Base-by-base conservation (phyloP, 768 basidiomycete genomes). In the Antrodiella citrinella region DNA sequence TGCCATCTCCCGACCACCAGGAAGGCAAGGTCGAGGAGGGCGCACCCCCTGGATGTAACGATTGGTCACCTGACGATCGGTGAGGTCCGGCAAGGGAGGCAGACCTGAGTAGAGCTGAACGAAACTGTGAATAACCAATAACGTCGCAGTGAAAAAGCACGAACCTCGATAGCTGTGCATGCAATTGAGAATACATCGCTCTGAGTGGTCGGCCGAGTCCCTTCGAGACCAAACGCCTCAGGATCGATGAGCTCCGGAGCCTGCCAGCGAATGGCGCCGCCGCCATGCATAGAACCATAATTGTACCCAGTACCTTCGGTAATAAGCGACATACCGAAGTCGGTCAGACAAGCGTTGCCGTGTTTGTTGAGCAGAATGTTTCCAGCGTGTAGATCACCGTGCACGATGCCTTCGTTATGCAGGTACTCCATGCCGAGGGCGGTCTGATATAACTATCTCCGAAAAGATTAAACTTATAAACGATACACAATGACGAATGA, bases 281-380 rank as follows among this genome's bases (percentile, higher is more conserved):
- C 23, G 10, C 18, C 39, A 7, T 12, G 12, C 5, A 44, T 10
- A 12, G 43, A 26, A 11, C 22, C 30, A 23, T 18, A 15, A 4
- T 24, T 26, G 19, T 20, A 21, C n/a, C 45, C 26, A 43, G 9
- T 19, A 24, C 42, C 23, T 51, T 30, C 49, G 4, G 42, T 15
- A 26, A 51, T 24, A 10, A 18, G 45, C 5, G 49, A 30, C 2
- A 54, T 44, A n/a, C 56, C 56, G 44, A 57, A 57, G 25, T 57
- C 56, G 5, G 56, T 46, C 13, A 57, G 42, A 12, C 49, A 26
- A n/a, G 47, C 47, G 26, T 44, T 4, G 9, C 43, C 23, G 41
- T 22, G 20, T 19, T 38, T 26, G 30, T 51, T 47, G 10, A 57
- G 44, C 19, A 57, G 54, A 39, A 57, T 46, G 19, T 54, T 57